Conservation (phyloP, 2,329 filamentous ascomycete genomes). For the Fonsecaea monophora region DNA sequence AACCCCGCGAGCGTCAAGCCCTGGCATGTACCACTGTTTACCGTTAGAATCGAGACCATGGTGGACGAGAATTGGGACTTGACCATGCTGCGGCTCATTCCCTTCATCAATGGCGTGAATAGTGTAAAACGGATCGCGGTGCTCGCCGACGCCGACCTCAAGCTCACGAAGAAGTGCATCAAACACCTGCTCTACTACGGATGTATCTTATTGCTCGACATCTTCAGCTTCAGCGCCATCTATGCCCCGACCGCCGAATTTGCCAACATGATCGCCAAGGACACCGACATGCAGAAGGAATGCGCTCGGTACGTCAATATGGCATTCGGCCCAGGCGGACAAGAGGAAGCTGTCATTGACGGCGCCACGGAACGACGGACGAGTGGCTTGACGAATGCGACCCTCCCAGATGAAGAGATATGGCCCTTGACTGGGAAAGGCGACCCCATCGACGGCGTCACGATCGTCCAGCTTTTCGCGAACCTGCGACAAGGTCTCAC, state of each 20-base stretch:
- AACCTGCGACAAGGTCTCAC: conserved; percentile 81
- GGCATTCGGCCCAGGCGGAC: conserved; percentile 49
- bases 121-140: conserved; percentile 86
- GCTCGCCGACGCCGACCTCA: conserved; percentile 83
- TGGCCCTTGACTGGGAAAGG: conserved; percentile 52
- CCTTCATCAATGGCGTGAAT: conserved; percentile 87
- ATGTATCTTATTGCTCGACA: conserved; percentile 85
- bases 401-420: conserved; percentile 43
- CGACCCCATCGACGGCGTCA: conserved; percentile 51
- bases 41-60: conserved; percentile 61
- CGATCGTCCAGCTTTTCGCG: conserved; percentile 81
- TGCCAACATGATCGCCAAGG: conserved; percentile 73
- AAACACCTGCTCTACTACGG: conserved; percentile 93
- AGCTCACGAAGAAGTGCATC: conserved; percentile 83
- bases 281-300: conserved; percentile 81
- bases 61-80: conserved; percentile 63
- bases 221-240: conserved; percentile 91
- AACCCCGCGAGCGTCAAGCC: conserved; percentile 78
- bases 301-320: conserved; percentile 82
- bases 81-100: conserved; percentile 69
- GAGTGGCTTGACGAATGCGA: conserved; percentile 38
- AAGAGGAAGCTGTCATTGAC: conserved; percentile 36
- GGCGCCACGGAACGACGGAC: conserved; percentile 26
- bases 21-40: conserved; percentile 88
- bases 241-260: conserved; percentile 85